A percentile compares a stretch with the other conserved stretches of the same genome.
These are phyloP conservation scores for Solanum gracilifrons DNA, from an alignment of 257 asterid species.

Conservation along the genomic window DNA sequence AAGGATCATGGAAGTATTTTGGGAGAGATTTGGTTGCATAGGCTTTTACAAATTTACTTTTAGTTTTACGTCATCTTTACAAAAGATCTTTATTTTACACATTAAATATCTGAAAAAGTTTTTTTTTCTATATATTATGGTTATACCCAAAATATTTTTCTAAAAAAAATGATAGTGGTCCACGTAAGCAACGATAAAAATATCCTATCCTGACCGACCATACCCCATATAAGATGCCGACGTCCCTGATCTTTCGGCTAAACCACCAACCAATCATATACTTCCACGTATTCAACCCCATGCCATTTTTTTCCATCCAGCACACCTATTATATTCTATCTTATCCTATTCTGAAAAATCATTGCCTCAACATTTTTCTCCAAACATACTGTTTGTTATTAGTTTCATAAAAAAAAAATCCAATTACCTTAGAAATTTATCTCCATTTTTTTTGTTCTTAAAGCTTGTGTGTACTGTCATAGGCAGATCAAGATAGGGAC, in stretches of 20 bases:
- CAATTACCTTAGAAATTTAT: not conserved
- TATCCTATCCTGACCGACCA: slow-evolving; percentile 23
- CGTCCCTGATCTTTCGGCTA: slow-evolving; percentile 27
- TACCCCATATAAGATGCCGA: slow-evolving; percentile 23
- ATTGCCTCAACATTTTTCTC: not conserved
- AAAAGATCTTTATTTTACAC: no score
- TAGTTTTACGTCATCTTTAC: no score
- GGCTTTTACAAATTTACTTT: no score
- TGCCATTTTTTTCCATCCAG: slow-evolving; percentile 48
- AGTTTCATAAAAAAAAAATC: not conserved
- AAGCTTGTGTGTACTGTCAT: not conserved
- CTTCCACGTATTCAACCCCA: slow-evolving; percentile 37
- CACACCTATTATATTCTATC: slow-evolving; percentile 36
- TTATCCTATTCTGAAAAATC: not conserved
- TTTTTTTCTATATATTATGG: no score
- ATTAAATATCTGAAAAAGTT: no score
- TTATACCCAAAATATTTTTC: no score
- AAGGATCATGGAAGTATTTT: no score
- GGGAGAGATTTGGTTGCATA: no score
- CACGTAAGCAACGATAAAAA: slow-evolving; percentile 20
- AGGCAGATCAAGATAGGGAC: not conserved
- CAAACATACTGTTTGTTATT: not conserved
- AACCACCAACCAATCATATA: slow-evolving; percentile 14
- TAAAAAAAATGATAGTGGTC: not conserved
- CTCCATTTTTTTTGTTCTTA: not conserved